Evolutionary conservation across 2,329 filamentous ascomycete species (phyloP).

Genomic region (Trichothecium roseum): DNA sequence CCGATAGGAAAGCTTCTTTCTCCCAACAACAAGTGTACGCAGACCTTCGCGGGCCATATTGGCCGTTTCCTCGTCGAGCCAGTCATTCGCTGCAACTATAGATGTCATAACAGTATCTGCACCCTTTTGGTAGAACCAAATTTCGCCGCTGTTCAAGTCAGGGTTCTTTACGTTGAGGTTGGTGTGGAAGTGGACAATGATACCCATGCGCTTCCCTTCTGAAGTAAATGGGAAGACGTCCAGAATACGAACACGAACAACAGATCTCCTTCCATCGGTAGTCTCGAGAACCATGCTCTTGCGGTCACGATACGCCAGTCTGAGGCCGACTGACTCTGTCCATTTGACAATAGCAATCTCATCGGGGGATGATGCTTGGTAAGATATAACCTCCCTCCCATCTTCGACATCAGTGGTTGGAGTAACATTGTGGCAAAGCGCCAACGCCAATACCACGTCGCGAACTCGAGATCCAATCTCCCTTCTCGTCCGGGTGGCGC

Average conservation of each 20-base stretch:
- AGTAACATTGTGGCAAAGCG: conserved; percentile 94
- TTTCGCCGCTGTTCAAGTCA: conserved; percentile 55
- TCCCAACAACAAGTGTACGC: conserved; percentile 87
- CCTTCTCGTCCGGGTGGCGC: conserved; percentile 72
- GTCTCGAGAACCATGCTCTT: conserved; percentile 77
- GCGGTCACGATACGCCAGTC: conserved; percentile 75
- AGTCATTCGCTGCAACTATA: conserved; percentile 93
- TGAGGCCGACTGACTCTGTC: conserved; percentile 85
- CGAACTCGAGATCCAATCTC: conserved; percentile 91
- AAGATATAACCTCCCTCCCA: conserved; percentile 67
- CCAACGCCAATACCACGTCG: conserved; percentile 84
- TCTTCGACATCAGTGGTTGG: conserved; percentile 70
- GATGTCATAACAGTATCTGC: conserved; percentile 97
- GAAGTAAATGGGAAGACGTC: conserved; percentile 97
- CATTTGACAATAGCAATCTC: conserved; percentile 97
- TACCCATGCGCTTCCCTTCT: conserved; percentile 96
- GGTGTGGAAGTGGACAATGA: conserved; percentile 78
- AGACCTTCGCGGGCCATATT: conserved; percentile 98
- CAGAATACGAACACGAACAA: conserved; percentile 79
- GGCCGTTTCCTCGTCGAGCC: conserved; percentile 97
- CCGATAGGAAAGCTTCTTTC: conserved; percentile 68
- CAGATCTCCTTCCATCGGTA: conserved; percentile 58
- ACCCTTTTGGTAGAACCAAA: conserved; percentile 98
- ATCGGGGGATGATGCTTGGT: conserved; percentile 94
- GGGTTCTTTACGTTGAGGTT: conserved; percentile 35